Evolutionary conservation across 129 eudicot species (phyloP), one percentile per base, ranked within the genome.

Genomic region (Erigeron canadensis): DNA sequence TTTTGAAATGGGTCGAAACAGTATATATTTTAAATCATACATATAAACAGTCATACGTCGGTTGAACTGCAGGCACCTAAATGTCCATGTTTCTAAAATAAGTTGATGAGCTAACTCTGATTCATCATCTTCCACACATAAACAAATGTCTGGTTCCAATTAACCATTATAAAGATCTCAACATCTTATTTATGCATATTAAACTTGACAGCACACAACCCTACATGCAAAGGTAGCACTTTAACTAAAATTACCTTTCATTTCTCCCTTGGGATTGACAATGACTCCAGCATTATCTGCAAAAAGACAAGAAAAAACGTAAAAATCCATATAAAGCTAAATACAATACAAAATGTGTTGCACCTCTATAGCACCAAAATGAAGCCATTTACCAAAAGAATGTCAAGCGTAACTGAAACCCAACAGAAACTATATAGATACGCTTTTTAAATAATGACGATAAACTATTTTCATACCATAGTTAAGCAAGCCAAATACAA

Each of bases 261-360:
- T 90, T 87, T 90, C 97, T 6, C 97, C 97, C 84, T 90, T 90
- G 17, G 97, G 97, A 42, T 90, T 90, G 72, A 90, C 97, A 65
- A 90, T 90, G 37, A 90, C 95, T 39, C 97, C 97, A 57, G 97
- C 97, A 87, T 90, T 90, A 64, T 90, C 97, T 90, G 89, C 81
- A 77, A 0, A 55, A 6, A 6, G 11, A 38, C n/a, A 56, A 0
- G 71, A 40, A 18, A 38, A 43, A 18, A 46, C 16, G 47, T 19
- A 54, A 8, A 16, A 6, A 34, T 53, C 22, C 3, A 53, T 17
- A 6, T 53, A 53, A 53, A 53, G 18, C 10, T 53, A 16, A 53
- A 53, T 0, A 17, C 23, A 16, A 7, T 10, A 53, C 0, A 53
- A 6, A 6, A 16, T n/a, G 10, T n/a, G 18, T 12, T 5, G 16